Base-by-base conservation (phyloP, 2,329 filamentous ascomycete genomes). In the Pyrenophora seminiperda region DNA sequence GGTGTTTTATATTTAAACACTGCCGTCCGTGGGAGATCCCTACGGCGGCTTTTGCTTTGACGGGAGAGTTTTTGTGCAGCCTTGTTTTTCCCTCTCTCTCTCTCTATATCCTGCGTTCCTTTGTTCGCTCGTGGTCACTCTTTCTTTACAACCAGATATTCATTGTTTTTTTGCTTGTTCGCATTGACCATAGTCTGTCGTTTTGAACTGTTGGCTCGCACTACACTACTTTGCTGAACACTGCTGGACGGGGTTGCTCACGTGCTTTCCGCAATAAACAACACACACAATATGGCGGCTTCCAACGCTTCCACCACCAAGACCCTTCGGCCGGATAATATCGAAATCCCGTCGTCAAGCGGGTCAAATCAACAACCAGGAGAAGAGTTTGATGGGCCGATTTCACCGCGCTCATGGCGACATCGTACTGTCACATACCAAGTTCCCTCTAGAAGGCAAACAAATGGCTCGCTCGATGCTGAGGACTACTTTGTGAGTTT, bases 401-500 rank as follows among this genome's bases (percentile, higher is more conserved):
- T 66, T 18, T 72, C 69, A 3, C 68, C 68, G 14, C 61, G 60
- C 9, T 72, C 69, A 55, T 72, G 69, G 69, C 60, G 63, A 36
- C 54, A 59, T 41, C 61, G 66, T 37, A 56, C 57, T 17, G 47
- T 55, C 9, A 67, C 62, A 14, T 69, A 65, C 41, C 59, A 66
- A 30, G 59, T 66, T 20, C 59, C 63, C 11, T 68, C 67, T 7
- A 55, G 65, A 29, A 64, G 61, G 51, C 62, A 63, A 40, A 71
- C 63, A 17, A 62, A 52, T 10, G 64, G 60, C 29, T 68, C 63
- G 32, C 42, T 70, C 5, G 71, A 73, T 53, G 59, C 86, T 39
- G 82, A 84, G 52, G 82, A 85, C 56, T 86, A 86, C 69, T 87
- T 86, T 65, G 81, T 81, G 70, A 34, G 77, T 66, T 50, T 87